A percentile compares a stretch with the other conserved stretches of the same genome.
phyloP scores from a whole-genome alignment of 306 rosid species.

The Vachellia collinsii region DNA sequence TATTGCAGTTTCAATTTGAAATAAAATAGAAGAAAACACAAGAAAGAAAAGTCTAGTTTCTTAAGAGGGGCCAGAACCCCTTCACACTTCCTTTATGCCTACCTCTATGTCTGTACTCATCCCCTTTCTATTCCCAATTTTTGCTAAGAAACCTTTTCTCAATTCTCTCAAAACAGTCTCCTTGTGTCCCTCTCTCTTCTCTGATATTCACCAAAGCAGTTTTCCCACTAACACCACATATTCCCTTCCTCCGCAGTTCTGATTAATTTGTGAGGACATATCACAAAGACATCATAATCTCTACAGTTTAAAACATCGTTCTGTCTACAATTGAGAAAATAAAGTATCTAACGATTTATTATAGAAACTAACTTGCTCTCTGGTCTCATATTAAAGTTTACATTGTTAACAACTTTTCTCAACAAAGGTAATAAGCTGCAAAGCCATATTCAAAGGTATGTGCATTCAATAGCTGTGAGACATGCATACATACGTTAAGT shows the following conservation, averaged over 20 bases:
- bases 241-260: not conserved
- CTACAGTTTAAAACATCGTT: not conserved
- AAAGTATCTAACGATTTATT: not conserved
- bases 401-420: not conserved
- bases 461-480: constrained; percentile 14
- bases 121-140: not conserved
- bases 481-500: constrained; percentile 71
- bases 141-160: not conserved
- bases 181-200: not conserved
- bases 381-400: not conserved
- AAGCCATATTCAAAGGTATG: constrained; percentile 17
- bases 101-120: not conserved
- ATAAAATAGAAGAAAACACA: not conserved
- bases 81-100: not conserved
- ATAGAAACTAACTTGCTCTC: not conserved
- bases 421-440: constrained; percentile 6
- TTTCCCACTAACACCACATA: not conserved
- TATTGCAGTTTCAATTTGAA: not conserved
- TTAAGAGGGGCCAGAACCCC: not conserved
- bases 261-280: not conserved
- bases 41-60: not conserved
- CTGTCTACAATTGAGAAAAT: not conserved
- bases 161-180: not conserved
- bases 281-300: not conserved
- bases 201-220: not conserved